Conservation (phyloP, 139 green algal genomes). For the Chlamydomonas sp. region DNA sequence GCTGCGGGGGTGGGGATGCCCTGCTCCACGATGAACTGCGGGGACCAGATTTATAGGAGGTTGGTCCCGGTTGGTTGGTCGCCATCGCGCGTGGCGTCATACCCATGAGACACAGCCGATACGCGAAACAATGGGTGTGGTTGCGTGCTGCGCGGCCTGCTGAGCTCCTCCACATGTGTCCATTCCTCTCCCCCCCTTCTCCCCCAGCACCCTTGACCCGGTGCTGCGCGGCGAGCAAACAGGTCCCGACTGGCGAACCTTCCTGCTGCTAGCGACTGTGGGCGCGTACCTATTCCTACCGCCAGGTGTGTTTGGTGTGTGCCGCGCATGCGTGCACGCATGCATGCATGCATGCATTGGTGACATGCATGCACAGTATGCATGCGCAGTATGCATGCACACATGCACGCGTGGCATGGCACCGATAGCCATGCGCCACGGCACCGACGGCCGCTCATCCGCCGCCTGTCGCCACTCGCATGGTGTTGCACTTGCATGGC, state of each 20-base stretch:
- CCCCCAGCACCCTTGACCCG: slow-evolving; percentile 74
- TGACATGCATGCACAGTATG: slow-evolving; percentile 2
- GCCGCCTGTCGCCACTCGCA: no score
- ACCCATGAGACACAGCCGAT: no score
- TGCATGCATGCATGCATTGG: not conserved
- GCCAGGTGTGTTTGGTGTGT: slow-evolving; percentile 41
- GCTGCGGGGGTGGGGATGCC: slow-evolving; percentile 72
- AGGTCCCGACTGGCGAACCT: slow-evolving; percentile 51
- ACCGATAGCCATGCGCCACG: no score
- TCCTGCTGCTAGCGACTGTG: slow-evolving; percentile 39
- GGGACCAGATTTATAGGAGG: slow-evolving; percentile 79
- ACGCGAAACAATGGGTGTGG: slow-evolving; percentile 12
- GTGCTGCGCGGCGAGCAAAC: slow-evolving; percentile 66
- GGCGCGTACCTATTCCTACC: slow-evolving; percentile 55
- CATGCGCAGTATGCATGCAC: no score
- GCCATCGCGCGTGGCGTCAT: no score
- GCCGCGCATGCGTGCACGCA: not conserved
- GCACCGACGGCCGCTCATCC: no score
- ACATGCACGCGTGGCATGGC: no score
- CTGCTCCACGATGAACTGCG: slow-evolving; percentile 81
- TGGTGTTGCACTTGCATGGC: no score
- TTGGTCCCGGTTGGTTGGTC: slow-evolving; percentile 17
- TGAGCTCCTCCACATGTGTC: slow-evolving; percentile 1
- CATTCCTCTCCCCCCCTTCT: not conserved
- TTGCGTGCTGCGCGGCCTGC: not conserved